Evolutionary conservation across 2,329 filamentous ascomycete species (phyloP), one percentile per base, ranked within the genome.

Genomic region (Colletotrichum sojae): DNA sequence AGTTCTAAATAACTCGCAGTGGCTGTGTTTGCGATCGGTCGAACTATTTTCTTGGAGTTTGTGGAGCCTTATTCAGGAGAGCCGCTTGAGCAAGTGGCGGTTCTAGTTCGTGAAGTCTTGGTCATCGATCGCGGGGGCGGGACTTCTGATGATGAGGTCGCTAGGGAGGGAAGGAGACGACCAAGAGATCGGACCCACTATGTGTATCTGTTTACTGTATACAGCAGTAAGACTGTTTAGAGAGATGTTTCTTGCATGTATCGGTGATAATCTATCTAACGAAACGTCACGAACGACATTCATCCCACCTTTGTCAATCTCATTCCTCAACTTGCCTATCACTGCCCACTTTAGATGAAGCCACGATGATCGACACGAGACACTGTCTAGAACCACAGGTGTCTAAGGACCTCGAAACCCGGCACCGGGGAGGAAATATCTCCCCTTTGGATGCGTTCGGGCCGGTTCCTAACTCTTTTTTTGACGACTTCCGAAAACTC

Each of bases 151-250:
- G 15, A 60, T 49, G 45, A 60, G 36, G 57, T 60, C 45, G 20
- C 31, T 25, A 18, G 20, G 49, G 31, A 36, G 48, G 16, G n/a
- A 27, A 56, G 10, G 18, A 22, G 16, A 25, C 2, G 27, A n/a
- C 39, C 45, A 36, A 51, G 27, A 43, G 54, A 59, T 66, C 61
- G 62, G 45, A 66, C 43, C 66, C 66, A 69, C 62, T 18, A 9
- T 36, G 31, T 12, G 1, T 48, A 22, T 16, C 6, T 13, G 6
- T 31, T 52, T 13, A 5, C 20, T 51, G 48, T 10, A 27, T 31
- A 25, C 25, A 27, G 3, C 3, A 4, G 5, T 27, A 6, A 46
- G 1, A 2, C 5, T 2, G n/a, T 4, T 13, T 36, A 3, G 4
- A 16, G 10, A 3, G 36, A 22, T 4, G 25, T 5, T 6, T 20